Base-by-base conservation (phyloP, 495 filamentous ascomycete genomes). In the Glutinoglossum americanum region DNA sequence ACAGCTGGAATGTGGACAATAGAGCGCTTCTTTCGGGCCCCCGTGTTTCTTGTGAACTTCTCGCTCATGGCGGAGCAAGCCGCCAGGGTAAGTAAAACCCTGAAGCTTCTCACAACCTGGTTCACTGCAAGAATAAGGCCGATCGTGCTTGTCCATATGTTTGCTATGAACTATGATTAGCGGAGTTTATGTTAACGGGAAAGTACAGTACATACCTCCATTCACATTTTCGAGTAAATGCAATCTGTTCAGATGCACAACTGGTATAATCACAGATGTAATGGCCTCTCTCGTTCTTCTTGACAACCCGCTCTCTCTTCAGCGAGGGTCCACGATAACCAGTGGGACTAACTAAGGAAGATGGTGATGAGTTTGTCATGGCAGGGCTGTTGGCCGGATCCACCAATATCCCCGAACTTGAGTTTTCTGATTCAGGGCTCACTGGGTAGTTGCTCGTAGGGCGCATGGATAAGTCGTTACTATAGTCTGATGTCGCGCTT, bases 121-220 rank as follows among this genome's bases (percentile, higher is more conserved):
- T 27, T 84, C 78, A 26, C 69, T 68, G 67, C 89, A 96, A 59
- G 86, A 83, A 70, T 94, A 95, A 0, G 89, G 89, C 19, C 89
- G 75, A 57, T 90, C 86, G 65, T 96, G 89, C 69, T 95, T 96
- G 71, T 96, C 89, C 87, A 93, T 93, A 67, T 96, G 89, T 71
- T 94, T 90, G 59, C 88, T 89, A 60, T 33, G 1, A 44, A 48
- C n/a, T 55, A 19, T 11, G 8, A 5, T 51, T 9, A n/a, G 60
- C 66, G 65, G 60, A 62, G 61, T 35, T 44, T 32, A 8, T 11
- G 2, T 9, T 44, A 55, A 28, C 33, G 25, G 41, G 19, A 5
- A 58, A 39, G 26, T 41, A 48, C 30, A 49, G 35, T 49, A 39
- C 87, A 79, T 72, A 90, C 87, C 78, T 87, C 86, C 86, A 95